phyloP scores from a whole-genome alignment of 2,329 filamentous ascomycete genomes.

The Tolypocladium cylindrosporum region DNA sequence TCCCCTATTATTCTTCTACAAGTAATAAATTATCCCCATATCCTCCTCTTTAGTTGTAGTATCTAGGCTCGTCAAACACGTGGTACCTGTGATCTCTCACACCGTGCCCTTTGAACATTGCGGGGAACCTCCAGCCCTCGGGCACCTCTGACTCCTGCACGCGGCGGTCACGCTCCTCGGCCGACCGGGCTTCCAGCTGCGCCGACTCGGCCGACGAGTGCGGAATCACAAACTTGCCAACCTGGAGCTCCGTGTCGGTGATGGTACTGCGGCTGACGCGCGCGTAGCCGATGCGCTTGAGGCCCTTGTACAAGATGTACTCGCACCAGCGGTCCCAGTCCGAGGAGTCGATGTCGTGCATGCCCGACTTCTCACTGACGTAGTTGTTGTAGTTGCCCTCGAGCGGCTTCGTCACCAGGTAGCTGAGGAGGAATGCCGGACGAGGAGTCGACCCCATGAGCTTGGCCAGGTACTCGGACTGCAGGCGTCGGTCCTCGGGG shows the following conservation, averaged over 20 bases:
- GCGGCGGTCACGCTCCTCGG: slow-evolving; percentile 45
- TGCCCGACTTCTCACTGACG: slow-evolving; percentile 74
- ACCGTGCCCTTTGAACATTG: slow-evolving; percentile 72
- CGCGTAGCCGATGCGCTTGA: slow-evolving; percentile 81
- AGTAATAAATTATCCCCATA: neutral
- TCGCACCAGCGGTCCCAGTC: slow-evolving; percentile 99
- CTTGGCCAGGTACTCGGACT: slow-evolving; percentile 75
- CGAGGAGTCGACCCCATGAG: slow-evolving; percentile 77
- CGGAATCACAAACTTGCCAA: slow-evolving; percentile 88
- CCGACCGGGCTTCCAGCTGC: slow-evolving; percentile 26
- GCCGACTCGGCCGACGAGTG: slow-evolving; percentile 44
- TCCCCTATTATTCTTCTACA: neutral
- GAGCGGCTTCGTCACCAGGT: slow-evolving; percentile 82
- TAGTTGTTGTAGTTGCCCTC: slow-evolving; percentile 97
- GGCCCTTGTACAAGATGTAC: slow-evolving; percentile 90
- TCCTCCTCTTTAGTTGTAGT: slow-evolving; percentile 35
- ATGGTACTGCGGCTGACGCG: slow-evolving; percentile 82
- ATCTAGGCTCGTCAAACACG: slow-evolving; percentile 87
- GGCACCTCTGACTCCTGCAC: slow-evolving; percentile 66
- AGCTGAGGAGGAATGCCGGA: slow-evolving; percentile 78
- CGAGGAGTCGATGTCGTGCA: slow-evolving; percentile 85
- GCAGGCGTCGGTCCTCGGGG: slow-evolving; percentile 77
- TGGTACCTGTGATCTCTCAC: slow-evolving; percentile 88
- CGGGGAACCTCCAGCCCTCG: slow-evolving; percentile 71
- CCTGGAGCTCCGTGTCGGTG: slow-evolving; percentile 94